A percentile compares a stretch with the other conserved stretches of the same genome.
These are phyloP conservation scores for Dunaliella primolecta DNA, from an alignment of 139 green algal species.

Conservation along the genomic window DNA sequence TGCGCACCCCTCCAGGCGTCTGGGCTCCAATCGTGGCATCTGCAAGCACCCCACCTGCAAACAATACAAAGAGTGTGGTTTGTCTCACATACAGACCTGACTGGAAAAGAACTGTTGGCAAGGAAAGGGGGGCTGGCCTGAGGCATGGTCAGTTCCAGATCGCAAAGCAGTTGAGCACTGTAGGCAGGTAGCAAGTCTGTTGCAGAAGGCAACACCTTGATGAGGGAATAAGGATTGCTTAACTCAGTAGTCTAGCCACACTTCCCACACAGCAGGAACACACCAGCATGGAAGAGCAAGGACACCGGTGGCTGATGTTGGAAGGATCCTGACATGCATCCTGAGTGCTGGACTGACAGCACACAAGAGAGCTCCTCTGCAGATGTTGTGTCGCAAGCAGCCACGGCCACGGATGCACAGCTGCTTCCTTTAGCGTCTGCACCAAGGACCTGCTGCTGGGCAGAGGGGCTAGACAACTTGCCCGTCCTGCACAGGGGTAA, in stretches of 20 bases:
- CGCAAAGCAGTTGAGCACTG: too few relatives aligned
- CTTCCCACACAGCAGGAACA: background rate
- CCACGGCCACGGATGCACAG: background rate
- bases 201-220: too few relatives aligned
- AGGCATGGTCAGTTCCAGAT: too few relatives aligned
- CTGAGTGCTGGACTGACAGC: too few relatives aligned
- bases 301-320: background rate
- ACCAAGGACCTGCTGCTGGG: slow-evolving; percentile 17
- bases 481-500: background rate
- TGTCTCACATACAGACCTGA: too few relatives aligned
- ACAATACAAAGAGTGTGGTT: slow-evolving; percentile 60
- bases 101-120: too few relatives aligned
- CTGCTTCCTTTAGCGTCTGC: too few relatives aligned
- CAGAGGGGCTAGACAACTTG: slow-evolving; percentile 2
- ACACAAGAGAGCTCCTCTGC: background rate
- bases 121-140: too few relatives aligned
- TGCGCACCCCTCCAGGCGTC: slow-evolving; percentile 32
- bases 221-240: too few relatives aligned
- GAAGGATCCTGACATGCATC: background rate
- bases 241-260: too few relatives aligned
- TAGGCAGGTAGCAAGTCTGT: too few relatives aligned
- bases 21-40: slow-evolving; percentile 68
- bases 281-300: slow-evolving; percentile 12
- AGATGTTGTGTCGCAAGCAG: slow-evolving; percentile 12
- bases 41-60: slow-evolving; percentile 69